These are phyloP conservation scores for Botrytis paeoniae DNA, from an alignment of 2,329 filamentous ascomycete genomes.

Conservation along the genomic window DNA sequence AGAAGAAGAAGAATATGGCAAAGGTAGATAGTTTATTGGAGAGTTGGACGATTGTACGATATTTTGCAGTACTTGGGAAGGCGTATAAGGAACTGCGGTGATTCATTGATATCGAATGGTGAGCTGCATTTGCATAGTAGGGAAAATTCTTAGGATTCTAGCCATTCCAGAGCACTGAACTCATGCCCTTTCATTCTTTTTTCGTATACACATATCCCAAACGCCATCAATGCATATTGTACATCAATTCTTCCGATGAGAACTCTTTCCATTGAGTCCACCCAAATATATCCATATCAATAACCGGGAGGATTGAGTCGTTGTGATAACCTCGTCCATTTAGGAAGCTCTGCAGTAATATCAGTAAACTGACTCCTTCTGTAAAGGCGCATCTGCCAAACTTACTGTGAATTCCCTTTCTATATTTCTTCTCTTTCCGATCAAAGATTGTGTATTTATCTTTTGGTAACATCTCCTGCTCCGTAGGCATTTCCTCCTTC, in stretches of 20 bases:
- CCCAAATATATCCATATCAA: slow-evolving; percentile 42
- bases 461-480: slow-evolving; percentile 90
- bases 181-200: slow-evolving; percentile 19
- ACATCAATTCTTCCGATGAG: slow-evolving; percentile 30
- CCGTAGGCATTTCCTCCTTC: slow-evolving; percentile 94
- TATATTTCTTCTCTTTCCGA: slow-evolving; percentile 89
- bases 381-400: slow-evolving; percentile 12
- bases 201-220: slow-evolving; percentile 29
- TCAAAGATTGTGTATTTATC: slow-evolving; percentile 99
- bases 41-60: slow-evolving; percentile 23
- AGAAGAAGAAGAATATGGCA: slow-evolving; percentile 58
- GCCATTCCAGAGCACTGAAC: slow-evolving; percentile 17
- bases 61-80: slow-evolving; percentile 1
- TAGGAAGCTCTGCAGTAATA: slow-evolving; percentile 62
- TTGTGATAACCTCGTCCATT: slow-evolving; percentile 96
- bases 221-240: slow-evolving; percentile 34
- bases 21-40: slow-evolving; percentile 46
- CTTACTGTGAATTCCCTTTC: slow-evolving; percentile 97
- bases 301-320: slow-evolving; percentile 92
- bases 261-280: slow-evolving; percentile 10
- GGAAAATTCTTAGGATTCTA: slow-evolving; percentile 23
- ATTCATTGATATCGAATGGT: slow-evolving; percentile 14
- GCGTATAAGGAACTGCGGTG: slow-evolving; percentile 16
- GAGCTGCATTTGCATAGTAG: slow-evolving; percentile 15
- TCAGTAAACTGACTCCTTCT: slow-evolving; percentile 14